Base-by-base conservation (phyloP, 1,284 basidiomycete species). In the Microbotryum intermedium region DNA sequence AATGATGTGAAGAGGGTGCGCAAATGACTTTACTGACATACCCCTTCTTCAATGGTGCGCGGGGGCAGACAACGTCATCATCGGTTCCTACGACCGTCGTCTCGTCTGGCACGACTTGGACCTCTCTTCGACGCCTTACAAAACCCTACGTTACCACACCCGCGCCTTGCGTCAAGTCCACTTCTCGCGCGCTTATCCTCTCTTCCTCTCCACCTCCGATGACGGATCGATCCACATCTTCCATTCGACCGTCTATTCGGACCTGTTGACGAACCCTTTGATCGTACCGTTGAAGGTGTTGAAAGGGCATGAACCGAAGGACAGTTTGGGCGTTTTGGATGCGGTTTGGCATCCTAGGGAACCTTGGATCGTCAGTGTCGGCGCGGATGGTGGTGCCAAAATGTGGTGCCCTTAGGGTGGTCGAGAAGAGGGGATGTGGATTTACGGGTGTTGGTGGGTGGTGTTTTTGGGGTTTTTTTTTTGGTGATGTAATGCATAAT, bases 91-190 rank as follows among this genome's bases (percentile, higher is more conserved):
- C 76, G 95, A 99, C 78, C 87, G 90, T 69, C 94, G 97, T 75
- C 78, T 98, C 20, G 92, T 90, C 72, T 99, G 95, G 95, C 98
- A 98, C 76, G 95, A 99, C 78, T 79, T 98, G 61, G 95, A 98
- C 72, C 83, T 98, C 57, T 88, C 86, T 70, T 86, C 88, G 69
- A 92, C 94, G 74, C 95, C 95, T 2, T 98, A 93, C 82, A 95
- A 95, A 77, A 85, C 95, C 59, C 79, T 99, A 69, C 84, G 92
- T 85, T 98, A 97, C 76, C 95, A 98, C 77, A 79, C 86, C 8
- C 85, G 88, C 61, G 95, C 95, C 25, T 87, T 99, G 65, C 86
- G 95, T 61, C 85, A 87, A 6, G 81, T 98, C 50, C 83, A 85
- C 57, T 98, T 94, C 81, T 92, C 95, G 73, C 87, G 88, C n/a